Evolutionary conservation across 2,329 filamentous ascomycete genomes (phyloP).

Genomic region (Penicillium sp.): DNA sequence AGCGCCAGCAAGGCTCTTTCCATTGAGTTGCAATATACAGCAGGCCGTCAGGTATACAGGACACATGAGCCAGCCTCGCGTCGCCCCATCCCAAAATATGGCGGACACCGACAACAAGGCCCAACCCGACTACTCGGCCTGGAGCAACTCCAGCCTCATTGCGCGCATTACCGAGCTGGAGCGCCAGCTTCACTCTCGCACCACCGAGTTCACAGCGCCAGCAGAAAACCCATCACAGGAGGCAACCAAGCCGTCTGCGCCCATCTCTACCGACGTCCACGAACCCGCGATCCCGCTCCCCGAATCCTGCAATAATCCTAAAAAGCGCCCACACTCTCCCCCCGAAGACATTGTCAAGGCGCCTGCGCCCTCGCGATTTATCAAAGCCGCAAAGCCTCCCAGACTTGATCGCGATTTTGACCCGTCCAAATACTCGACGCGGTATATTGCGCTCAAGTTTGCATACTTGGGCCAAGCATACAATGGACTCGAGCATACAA

Average conservation of each 20-base stretch:
- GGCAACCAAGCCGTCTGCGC: constrained; percentile 6
- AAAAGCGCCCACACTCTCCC: constrained; percentile 19
- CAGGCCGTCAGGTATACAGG: constrained; percentile 9
- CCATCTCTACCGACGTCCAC: constrained; percentile 17
- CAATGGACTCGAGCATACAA: constrained; percentile 87
- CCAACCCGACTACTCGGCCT: constrained; percentile 56
- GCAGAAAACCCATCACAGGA: constrained; percentile 6
- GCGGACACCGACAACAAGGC: constrained; percentile 13
- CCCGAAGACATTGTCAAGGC: constrained; percentile 26
- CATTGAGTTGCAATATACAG: constrained; percentile 15
- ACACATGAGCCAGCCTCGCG: constrained; percentile 15
- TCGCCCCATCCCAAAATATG: constrained; percentile 24
- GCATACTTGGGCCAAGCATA: constrained; percentile 90
- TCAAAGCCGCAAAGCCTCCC: constrained; percentile 34
- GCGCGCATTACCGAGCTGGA: constrained; percentile 66
- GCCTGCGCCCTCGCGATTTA: constrained; percentile 26
- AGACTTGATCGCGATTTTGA: constrained; percentile 58
- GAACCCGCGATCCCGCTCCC: constrained; percentile 22
- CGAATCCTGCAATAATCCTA: constrained; percentile 7
- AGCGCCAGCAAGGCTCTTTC: constrained; percentile 15
- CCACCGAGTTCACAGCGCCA: constrained; percentile 31
- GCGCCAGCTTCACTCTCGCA: constrained; percentile 56
- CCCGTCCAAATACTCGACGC: constrained; percentile 73
- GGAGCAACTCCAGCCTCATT: constrained; percentile 66
- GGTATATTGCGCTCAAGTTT: constrained; percentile 85